A percentile compares a stretch with the other conserved stretches of the same genome.
Evolutionary conservation across 2,329 filamentous ascomycete species (phyloP).

Genomic region (Neopestalotiopsis sp.): DNA sequence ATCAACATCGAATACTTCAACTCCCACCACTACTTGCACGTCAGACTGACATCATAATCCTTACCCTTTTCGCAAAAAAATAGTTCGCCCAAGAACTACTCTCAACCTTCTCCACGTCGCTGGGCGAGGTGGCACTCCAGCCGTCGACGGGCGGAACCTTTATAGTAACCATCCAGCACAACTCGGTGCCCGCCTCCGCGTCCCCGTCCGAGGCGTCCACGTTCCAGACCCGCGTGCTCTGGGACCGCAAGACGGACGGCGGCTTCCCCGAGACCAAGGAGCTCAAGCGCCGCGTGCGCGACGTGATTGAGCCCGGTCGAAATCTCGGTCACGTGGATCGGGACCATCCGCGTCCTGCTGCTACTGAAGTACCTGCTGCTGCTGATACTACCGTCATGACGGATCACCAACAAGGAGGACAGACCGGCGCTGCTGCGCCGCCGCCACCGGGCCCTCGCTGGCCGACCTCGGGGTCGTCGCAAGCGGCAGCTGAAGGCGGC

Average conservation of each 20-base stretch:
- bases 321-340: slow-evolving; percentile 84
- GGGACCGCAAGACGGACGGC: slow-evolving; percentile 86
- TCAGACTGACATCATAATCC: neutral
- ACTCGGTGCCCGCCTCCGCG: slow-evolving; percentile 22
- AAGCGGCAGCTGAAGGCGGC: neutral
- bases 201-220: slow-evolving; percentile 40
- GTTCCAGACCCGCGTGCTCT: slow-evolving; percentile 61
- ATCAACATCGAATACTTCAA: too few species aligned
- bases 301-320: slow-evolving; percentile 78
- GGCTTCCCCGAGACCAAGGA: slow-evolving; percentile 96
- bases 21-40: too few species aligned
- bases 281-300: slow-evolving; percentile 82
- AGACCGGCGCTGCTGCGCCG: too few species aligned
- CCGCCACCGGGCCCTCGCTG: neutral
- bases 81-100: slow-evolving; percentile 95
- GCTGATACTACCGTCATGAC: neutral
- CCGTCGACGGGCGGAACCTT: slow-evolving; percentile 88
- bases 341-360: slow-evolving; percentile 35
- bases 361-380: neutral
- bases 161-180: slow-evolving; percentile 65
- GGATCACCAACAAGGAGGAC: slow-evolving; percentile 12
- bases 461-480: neutral
- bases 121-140: slow-evolving; percentile 88
- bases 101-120: slow-evolving; percentile 82
- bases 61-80: neutral